These are phyloP conservation scores for Trametes elegans DNA, from an alignment of 768 basidiomycete species.

Conservation along the genomic window DNA sequence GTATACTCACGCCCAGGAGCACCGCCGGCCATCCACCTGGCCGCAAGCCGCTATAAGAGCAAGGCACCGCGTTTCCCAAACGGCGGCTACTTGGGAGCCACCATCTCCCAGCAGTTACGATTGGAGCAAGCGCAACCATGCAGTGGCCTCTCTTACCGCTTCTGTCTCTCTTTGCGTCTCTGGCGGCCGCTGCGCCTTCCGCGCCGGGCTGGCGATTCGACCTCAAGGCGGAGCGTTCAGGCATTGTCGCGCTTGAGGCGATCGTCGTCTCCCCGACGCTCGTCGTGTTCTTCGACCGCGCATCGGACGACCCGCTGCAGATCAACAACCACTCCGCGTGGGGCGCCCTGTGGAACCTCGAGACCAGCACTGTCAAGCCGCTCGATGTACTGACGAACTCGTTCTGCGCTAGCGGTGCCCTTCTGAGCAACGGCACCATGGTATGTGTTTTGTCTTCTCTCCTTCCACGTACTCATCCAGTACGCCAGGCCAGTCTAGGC, in stretches of 20 bases:
- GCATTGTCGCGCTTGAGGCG: conserved; percentile 78
- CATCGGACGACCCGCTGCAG: conserved; percentile 78
- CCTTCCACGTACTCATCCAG: conserved; percentile 34
- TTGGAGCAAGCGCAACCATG: not conserved
- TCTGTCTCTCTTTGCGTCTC: not conserved
- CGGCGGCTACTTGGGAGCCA: conserved; percentile 1
- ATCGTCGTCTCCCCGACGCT: conserved; percentile 65
- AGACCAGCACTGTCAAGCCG: conserved; percentile 58
- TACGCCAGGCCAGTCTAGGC: conserved; percentile 54
- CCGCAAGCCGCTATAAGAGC: conserved; percentile 5
- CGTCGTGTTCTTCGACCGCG: conserved; percentile 79
- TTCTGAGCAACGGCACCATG: conserved; percentile 30
- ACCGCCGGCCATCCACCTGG: not conserved
- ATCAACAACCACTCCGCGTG: conserved; percentile 78
- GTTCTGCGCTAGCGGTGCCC: conserved; percentile 75
- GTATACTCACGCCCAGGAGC: not conserved
- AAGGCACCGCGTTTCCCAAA: not conserved
- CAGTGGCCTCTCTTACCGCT: conserved; percentile 1
- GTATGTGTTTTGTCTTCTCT: not conserved
- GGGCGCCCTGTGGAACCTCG: conserved; percentile 72
- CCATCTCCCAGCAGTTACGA: not conserved
- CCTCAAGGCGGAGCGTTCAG: conserved; percentile 62
- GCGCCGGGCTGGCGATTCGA: conserved; percentile 22
- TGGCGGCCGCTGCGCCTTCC: conserved; percentile 5
- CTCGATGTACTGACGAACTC: conserved; percentile 74